phyloP scores from a whole-genome alignment of 192 early-diverging fungal species.

The Diversispora epigaea region DNA sequence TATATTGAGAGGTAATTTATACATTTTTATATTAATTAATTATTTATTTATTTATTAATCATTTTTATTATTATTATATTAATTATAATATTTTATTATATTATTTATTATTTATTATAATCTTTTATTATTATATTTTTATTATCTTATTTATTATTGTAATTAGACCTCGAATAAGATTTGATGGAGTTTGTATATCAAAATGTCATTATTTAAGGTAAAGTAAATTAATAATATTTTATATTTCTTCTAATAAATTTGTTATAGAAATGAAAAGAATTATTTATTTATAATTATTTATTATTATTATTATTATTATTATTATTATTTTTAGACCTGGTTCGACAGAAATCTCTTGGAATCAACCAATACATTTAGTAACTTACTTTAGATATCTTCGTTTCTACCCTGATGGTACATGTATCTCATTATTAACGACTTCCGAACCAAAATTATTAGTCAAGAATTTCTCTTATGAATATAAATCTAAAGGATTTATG shows the following conservation, averaged over 20 bases:
- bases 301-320: too few species aligned
- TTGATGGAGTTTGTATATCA: slow-evolving; percentile 49
- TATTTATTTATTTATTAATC: background rate
- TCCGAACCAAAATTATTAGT: slow-evolving; percentile 36
- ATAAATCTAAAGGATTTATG: slow-evolving; percentile 33
- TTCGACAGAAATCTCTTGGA: slow-evolving; percentile 38
- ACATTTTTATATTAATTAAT: background rate
- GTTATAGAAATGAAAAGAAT: background rate
- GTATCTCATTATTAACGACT: slow-evolving; percentile 38
- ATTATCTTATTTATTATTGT: background rate
- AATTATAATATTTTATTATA: background rate
- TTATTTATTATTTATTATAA: background rate
- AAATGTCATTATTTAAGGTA: slow-evolving; percentile 44
- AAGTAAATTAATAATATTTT: background rate
- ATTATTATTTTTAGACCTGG: slow-evolving; percentile 31
- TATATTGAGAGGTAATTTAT: slow-evolving; percentile 41
- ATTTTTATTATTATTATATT: background rate
- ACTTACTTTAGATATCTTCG: slow-evolving; percentile 48
- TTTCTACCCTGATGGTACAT: slow-evolving; percentile 44
- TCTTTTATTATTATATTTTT: background rate
- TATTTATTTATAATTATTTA: background rate
- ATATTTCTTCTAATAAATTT: background rate
- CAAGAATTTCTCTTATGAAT: slow-evolving; percentile 18
- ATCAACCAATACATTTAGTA: slow-evolving; percentile 44
- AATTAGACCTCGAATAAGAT: slow-evolving; percentile 39